Evolutionary conservation across 768 basidiomycete species (phyloP).

Genomic region (Sarcodon aspratus): DNA sequence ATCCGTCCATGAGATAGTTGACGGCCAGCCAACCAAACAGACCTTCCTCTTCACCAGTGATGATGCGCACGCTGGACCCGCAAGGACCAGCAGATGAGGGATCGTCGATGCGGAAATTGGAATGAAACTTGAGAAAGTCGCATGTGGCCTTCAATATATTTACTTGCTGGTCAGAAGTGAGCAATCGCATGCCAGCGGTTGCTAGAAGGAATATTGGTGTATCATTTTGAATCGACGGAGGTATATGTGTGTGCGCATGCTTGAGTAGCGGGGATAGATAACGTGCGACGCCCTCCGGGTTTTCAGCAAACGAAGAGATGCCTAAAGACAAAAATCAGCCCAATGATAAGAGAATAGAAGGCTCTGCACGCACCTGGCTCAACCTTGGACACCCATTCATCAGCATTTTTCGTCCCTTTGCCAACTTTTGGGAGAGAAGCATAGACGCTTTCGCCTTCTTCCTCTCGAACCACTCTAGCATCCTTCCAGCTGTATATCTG

Average conservation of each 20-base stretch:
- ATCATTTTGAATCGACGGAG: constrained; percentile 70
- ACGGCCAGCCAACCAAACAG: constrained; percentile 98
- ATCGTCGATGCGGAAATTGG: constrained; percentile 65
- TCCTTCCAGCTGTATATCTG: constrained; percentile 98
- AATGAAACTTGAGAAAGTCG: constrained; percentile 59
- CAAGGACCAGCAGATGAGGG: constrained; percentile 68
- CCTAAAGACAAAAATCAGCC: constrained; percentile 33
- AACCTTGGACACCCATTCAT: constrained; percentile 84
- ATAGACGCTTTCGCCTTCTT: constrained; percentile 36
- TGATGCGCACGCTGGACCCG: constrained; percentile 86
- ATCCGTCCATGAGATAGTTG: constrained; percentile 98
- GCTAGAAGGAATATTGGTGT: constrained; percentile 93
- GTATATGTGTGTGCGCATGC: constrained; percentile 76
- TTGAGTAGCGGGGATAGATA: constrained; percentile 78
- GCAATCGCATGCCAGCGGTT: constrained; percentile 93
- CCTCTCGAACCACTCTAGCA: constrained; percentile 47
- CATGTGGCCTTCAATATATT: constrained; percentile 71
- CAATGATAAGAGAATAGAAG: neutral
- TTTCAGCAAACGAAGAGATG: constrained; percentile 68
- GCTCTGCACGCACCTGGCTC: constrained; percentile 68
- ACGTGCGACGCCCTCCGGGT: constrained; percentile 54
- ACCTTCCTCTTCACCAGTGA: constrained; percentile 97
- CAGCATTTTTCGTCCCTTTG: constrained; percentile 74
- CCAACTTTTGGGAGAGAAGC: constrained; percentile 73
- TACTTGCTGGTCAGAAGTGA: constrained; percentile 57